Evolutionary conservation across 164 flowering plant genomes (phyloP).

Genomic region (Litsea cubeba): DNA sequence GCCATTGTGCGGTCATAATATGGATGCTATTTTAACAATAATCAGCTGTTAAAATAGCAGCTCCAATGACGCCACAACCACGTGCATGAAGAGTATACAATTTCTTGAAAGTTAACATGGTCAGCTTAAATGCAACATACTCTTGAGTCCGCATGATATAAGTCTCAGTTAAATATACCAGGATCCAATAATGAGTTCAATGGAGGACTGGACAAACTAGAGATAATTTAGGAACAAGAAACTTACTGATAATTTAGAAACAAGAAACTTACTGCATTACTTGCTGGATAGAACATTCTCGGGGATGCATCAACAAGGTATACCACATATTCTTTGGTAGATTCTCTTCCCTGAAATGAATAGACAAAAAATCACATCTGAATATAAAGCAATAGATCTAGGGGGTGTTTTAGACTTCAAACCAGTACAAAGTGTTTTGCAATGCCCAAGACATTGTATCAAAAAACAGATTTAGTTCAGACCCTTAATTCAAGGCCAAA

Average conservation of each 20-base stretch:
- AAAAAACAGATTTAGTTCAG: not conserved
- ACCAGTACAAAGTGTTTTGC: not conserved
- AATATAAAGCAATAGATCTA: not conserved
- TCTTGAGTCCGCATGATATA: too few species aligned
- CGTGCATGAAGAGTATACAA: too few species aligned
- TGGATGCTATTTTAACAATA: too few species aligned
- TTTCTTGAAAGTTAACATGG: too few species aligned
- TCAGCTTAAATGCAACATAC: too few species aligned
- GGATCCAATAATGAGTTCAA: too few species aligned
- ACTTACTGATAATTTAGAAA: not conserved
- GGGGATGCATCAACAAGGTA: constrained; percentile 92
- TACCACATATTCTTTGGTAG: constrained; percentile 60
- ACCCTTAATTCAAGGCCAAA: not conserved
- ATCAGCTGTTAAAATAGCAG: too few species aligned
- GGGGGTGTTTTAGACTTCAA: not conserved
- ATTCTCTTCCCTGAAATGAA: constrained; percentile 51
- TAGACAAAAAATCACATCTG: not conserved
- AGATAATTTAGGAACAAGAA: too few species aligned
- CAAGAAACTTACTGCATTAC: constrained; percentile 33
- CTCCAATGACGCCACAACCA: too few species aligned
- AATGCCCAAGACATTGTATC: not conserved
- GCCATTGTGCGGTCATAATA: too few species aligned
- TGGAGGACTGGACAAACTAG: too few species aligned
- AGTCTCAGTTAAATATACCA: too few species aligned
- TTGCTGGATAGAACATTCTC: constrained; percentile 64